Evolutionary conservation across 495 filamentous ascomycete species (phyloP).

Genomic region (Pseudotulostoma volvatum): DNA sequence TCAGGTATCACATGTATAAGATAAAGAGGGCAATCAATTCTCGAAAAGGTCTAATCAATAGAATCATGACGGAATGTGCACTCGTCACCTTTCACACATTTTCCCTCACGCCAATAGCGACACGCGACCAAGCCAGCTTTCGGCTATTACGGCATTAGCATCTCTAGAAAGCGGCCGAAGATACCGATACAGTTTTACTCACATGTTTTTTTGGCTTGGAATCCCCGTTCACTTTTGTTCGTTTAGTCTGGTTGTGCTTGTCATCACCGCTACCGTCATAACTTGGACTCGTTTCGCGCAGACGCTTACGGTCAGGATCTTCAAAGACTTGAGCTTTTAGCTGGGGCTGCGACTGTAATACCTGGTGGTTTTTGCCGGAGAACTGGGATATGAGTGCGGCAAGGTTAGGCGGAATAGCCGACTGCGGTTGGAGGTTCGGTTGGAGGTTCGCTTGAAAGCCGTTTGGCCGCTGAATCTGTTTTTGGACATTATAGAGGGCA

Average conservation of each 20-base stretch:
- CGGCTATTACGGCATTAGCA: conserved; percentile 14
- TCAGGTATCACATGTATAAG: conserved; percentile 1
- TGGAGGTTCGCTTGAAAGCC: conserved; percentile 11
- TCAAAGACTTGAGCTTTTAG: conserved; percentile 16
- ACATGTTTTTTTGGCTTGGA: conserved; percentile 19
- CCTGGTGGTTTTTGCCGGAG: conserved; percentile 20
- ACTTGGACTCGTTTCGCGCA: conserved; percentile 17
- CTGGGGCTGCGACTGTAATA: conserved; percentile 14
- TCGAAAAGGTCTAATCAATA: conserved; percentile 2
- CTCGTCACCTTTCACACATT: conserved; percentile 68
- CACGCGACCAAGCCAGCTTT: conserved; percentile 41
- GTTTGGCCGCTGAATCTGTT: conserved; percentile 18
- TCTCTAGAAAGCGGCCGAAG: too few species aligned
- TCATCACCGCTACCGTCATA: conserved; percentile 18
- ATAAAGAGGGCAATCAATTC: neutral
- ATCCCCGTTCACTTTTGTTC: conserved; percentile 17
- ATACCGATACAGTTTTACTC: too few species aligned
- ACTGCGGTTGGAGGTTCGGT: conserved; percentile 13
- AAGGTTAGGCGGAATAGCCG: conserved; percentile 22
- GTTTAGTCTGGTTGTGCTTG: conserved; percentile 18
- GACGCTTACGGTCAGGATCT: conserved; percentile 30
- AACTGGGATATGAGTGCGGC: conserved; percentile 36
- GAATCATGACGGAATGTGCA: conserved; percentile 65
- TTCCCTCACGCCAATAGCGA: conserved; percentile 60
- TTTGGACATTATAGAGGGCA: conserved; percentile 19